A percentile compares a stretch with the other conserved stretches of the same genome.
Conservation (phyloP, 2,329 filamentous ascomycete species). For the Trichophyton mentagrophytes region DNA sequence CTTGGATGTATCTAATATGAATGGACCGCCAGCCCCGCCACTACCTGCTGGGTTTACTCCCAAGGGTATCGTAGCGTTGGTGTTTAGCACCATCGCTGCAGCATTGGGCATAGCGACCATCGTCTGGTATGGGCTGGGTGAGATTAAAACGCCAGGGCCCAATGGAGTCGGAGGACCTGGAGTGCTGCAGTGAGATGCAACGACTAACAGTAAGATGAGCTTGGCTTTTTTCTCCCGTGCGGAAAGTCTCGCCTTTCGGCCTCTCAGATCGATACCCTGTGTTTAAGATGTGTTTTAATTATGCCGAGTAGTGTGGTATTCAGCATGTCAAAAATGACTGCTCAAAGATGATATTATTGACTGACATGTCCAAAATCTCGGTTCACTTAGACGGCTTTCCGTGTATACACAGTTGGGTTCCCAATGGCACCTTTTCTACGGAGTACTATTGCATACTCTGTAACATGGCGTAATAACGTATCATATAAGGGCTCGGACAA, state of each 20-base stretch:
- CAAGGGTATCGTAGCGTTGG: slow-evolving; percentile 57
- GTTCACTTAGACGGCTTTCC: too few species aligned
- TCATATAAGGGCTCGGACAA: too few species aligned
- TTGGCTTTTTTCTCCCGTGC: neutral
- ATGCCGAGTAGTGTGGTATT: too few species aligned
- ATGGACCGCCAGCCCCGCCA: slow-evolving; percentile 36
- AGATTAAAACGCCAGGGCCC: slow-evolving; percentile 2
- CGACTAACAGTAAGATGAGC: neutral
- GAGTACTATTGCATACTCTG: too few species aligned
- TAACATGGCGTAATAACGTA: too few species aligned
- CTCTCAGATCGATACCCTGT: too few species aligned
- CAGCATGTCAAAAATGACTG: too few species aligned
- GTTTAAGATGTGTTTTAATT: neutral
- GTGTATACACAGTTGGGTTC: too few species aligned
- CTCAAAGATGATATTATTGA: too few species aligned
- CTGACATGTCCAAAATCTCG: too few species aligned
- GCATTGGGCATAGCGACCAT: slow-evolving; percentile 55
- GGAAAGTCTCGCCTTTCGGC: neutral
- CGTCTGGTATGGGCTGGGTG: slow-evolving; percentile 41
- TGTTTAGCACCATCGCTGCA: slow-evolving; percentile 56
- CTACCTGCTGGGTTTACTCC: slow-evolving; percentile 57
- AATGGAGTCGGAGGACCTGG: neutral
- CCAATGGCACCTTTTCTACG: too few species aligned
- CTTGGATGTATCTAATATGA: slow-evolving; percentile 50
- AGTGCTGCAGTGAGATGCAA: neutral